These are phyloP conservation scores for Clitocybe nebularis DNA, from an alignment of 1,284 basidiomycete species.

Conservation along the genomic window DNA sequence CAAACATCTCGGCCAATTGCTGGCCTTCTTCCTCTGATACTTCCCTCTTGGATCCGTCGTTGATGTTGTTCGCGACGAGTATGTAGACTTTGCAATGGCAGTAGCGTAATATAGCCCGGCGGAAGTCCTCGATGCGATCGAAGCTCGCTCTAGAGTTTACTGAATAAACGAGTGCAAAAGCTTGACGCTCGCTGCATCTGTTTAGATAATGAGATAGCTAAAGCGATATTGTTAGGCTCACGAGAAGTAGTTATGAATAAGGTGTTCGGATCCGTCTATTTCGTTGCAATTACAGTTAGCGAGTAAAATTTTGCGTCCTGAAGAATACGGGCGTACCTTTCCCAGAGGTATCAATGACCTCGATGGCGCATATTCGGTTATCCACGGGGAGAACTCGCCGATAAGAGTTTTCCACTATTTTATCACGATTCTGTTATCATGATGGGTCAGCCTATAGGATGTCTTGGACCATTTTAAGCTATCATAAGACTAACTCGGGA, in stretches of 20 bases:
- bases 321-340: not conserved
- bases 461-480: not conserved
- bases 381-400: conserved; percentile 6
- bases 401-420: conserved; percentile 6
- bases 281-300: not conserved
- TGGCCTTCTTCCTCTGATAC: conserved; percentile 7
- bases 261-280: too few species aligned
- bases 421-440: conserved; percentile 4
- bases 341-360: conserved; percentile 8
- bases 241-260: too few species aligned
- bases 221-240: too few species aligned
- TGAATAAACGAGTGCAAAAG: conserved; percentile 11
- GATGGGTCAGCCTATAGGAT: too few species aligned
- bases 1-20: conserved; percentile 7
- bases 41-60: conserved; percentile 6
- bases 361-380: conserved; percentile 4
- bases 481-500: too few species aligned
- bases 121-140: conserved; percentile 9
- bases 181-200: conserved; percentile 11
- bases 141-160: conserved; percentile 9
- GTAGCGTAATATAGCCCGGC: conserved; percentile 1
- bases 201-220: too few species aligned
- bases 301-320: not conserved
- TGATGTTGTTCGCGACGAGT: conserved; percentile 10
- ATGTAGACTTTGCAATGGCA: conserved; percentile 9